These are phyloP conservation scores for Hordeum pubiflorum DNA, from an alignment of 202 grass and related monocot species.

Conservation along the genomic window DNA sequence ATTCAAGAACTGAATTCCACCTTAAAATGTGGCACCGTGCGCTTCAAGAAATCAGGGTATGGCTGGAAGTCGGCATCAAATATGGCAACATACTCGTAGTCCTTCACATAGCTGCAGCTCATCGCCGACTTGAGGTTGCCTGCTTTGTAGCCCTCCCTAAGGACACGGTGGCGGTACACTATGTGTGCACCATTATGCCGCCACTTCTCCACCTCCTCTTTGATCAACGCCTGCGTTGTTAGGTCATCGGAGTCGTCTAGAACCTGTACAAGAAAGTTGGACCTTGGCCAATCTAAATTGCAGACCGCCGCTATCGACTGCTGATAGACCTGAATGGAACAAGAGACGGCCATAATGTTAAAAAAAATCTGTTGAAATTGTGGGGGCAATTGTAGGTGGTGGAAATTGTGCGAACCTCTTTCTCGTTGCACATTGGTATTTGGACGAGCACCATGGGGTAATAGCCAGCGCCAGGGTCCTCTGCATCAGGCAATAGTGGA, in stretches of 20 bases:
- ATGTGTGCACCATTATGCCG: background rate
- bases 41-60: background rate
- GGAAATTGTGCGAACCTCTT: background rate
- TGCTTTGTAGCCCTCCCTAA: constrained; percentile 1
- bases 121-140: background rate
- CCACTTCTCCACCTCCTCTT: constrained; percentile 1
- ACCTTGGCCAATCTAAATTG: constrained; percentile 12
- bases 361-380: background rate
- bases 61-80: constrained; percentile 12
- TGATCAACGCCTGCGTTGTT: background rate
- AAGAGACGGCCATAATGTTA: background rate
- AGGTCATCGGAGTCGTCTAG: background rate
- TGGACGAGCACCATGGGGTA: constrained; percentile 9
- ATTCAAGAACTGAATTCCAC: background rate
- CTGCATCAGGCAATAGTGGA: background rate
- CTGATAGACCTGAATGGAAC: background rate
- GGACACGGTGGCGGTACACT: background rate
- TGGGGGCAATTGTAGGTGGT: background rate
- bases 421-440: constrained; percentile 15
- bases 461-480: background rate
- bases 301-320: background rate
- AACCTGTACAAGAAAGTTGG: constrained; percentile 1
- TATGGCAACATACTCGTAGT: background rate
- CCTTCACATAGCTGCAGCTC: background rate
- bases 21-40: constrained; percentile 2